phyloP scores from a whole-genome alignment of 2,329 filamentous ascomycete species.

The Arthrocladium fulminans region DNA sequence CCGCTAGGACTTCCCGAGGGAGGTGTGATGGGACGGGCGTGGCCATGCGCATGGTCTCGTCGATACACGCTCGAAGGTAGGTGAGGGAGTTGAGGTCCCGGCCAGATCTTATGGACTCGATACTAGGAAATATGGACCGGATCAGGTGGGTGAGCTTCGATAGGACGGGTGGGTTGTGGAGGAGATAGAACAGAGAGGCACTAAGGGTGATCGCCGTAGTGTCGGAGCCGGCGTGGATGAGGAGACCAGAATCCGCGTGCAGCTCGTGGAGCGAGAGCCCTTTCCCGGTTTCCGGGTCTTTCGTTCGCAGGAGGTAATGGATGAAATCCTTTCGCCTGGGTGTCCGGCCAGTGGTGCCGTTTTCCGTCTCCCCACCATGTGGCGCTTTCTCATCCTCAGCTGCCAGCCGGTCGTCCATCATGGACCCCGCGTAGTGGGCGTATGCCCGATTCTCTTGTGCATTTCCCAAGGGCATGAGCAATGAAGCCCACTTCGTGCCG shows the following conservation, averaged over 20 bases:
- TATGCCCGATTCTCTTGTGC: neutral
- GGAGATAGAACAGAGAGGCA: conserved; percentile 27
- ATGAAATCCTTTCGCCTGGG: conserved; percentile 1
- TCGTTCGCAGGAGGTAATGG: conserved; percentile 22
- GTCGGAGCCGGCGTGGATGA: conserved; percentile 29
- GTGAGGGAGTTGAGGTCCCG: conserved; percentile 28
- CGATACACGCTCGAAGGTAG: conserved; percentile 36
- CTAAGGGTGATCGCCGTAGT: conserved; percentile 30
- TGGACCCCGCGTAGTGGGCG: neutral
- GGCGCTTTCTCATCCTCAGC: neutral
- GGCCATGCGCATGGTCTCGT: conserved; percentile 34
- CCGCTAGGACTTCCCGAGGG: conserved; percentile 25
- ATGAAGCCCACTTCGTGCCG: neutral
- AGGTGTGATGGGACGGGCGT: conserved; percentile 25
- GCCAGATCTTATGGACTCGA: conserved; percentile 32
- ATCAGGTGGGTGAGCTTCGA: conserved; percentile 27
- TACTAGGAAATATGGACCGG: conserved; percentile 26
- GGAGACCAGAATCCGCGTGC: neutral
- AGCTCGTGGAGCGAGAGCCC: neutral
- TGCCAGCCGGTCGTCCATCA: neutral
- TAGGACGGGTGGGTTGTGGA: neutral
- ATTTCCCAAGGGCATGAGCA: neutral
- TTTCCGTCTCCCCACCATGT: neutral
- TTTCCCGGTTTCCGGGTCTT: conserved; percentile 26
- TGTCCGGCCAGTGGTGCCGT: too few species aligned